Evolutionary conservation across 202 grass and related monocot genomes (phyloP), one percentile per base, ranked within the genome.

Genomic region (Dendrocalamus latiflorus): DNA sequence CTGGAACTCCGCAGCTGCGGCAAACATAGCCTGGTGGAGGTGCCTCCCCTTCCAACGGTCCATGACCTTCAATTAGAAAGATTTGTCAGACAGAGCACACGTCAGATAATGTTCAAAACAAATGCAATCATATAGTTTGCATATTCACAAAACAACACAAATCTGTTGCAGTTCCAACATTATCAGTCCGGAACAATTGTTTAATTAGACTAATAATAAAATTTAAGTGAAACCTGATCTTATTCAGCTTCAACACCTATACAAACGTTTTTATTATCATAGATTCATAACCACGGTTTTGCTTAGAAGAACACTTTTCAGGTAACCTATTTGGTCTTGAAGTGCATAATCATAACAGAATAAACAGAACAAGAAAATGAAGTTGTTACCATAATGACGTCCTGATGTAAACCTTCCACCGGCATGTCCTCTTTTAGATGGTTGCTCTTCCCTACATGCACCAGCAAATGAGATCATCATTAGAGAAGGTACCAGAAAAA

Each of bases 21-120:
- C 88, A 90, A 28, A 90, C 74, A 26, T 86, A 90, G 28, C 89
- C 92, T 63, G 78, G 81, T 72, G 92, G 92, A 73, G 89, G 89
- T 70, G 64, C 85, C 78, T 77, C 85, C 34, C 78, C 50, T 77
- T 91, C 87, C n/a, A 82, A 56, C 41, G 78, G 75, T 50, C 89
- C 89, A 41, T 87, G 78, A 51, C 88, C 88, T 90, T 76, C 45
- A n/a, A 62, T 43, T 39, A 58, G 68, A 68, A 76, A 78, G 28
- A 67, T 60, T 37, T 64, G 12, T 79, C 25, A 84, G 68, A 68
- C 48, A 68, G 5, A 47, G 60, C n/a, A 74, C 8, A 64, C 5
- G 16, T 78, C 34, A 79, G 48, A 59, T 21, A 7, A 26, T 67
- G 57, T 55, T 72, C 36, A 38, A 48, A 60, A 63, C 28, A 83